phyloP scores from a whole-genome alignment of 164 flowering plant species.

The Taxillus chinensis region DNA sequence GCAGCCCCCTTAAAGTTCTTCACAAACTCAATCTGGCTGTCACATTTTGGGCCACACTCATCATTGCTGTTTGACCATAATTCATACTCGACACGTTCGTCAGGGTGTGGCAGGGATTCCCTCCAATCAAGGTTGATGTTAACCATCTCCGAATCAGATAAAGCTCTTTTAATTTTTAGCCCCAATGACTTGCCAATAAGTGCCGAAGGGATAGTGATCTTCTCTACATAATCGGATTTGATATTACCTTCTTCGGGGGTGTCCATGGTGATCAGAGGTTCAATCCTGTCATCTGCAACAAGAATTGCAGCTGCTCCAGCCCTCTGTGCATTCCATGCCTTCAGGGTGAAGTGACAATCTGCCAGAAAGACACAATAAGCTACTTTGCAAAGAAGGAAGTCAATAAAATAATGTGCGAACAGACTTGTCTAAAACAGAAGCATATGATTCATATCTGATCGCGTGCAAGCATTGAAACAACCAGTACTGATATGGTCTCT shows the following conservation, averaged over 20 bases:
- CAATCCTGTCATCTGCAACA: slow-evolving; percentile 64
- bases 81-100: slow-evolving; percentile 92
- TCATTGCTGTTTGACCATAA: slow-evolving; percentile 94
- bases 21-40: slow-evolving; percentile 80
- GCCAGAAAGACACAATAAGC: slow-evolving; percentile 12
- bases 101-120: slow-evolving; percentile 91
- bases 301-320: slow-evolving; percentile 93
- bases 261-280: slow-evolving; percentile 92
- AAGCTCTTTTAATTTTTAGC: slow-evolving; percentile 61
- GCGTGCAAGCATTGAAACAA: too few species aligned
- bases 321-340: slow-evolving; percentile 92
- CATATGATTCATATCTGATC: not conserved
- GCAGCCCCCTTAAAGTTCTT: slow-evolving; percentile 84
- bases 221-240: slow-evolving; percentile 54
- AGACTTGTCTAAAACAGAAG: too few species aligned
- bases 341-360: slow-evolving; percentile 87
- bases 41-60: slow-evolving; percentile 89
- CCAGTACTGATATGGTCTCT: too few species aligned
- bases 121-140: slow-evolving; percentile 79
- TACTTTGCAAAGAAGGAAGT: not conserved
- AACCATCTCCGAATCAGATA: slow-evolving; percentile 57
- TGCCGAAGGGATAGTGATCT: slow-evolving; percentile 84
- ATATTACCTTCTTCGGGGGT: slow-evolving; percentile 71
- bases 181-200: slow-evolving; percentile 71
- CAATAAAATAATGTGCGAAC: not conserved